Conservation (phyloP, 2,329 filamentous ascomycete genomes). For the Rhytidhysteron rufulum region DNA sequence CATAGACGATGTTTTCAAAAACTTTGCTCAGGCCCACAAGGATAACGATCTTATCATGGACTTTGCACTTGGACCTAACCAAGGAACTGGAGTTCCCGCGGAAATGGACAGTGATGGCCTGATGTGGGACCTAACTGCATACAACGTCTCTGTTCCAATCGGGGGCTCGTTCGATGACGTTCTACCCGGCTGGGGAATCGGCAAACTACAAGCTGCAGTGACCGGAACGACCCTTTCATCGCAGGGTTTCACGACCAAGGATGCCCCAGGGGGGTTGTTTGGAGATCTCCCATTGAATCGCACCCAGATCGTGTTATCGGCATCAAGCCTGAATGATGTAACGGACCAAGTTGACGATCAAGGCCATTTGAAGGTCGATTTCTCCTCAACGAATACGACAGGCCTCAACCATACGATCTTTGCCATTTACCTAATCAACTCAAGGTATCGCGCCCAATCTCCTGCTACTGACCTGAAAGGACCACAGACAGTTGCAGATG, state of each 20-base stretch:
- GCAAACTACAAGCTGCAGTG: slow-evolving; percentile 24
- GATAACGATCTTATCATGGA: slow-evolving; percentile 38
- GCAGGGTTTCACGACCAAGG: slow-evolving; percentile 4
- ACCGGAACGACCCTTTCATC: slow-evolving; percentile 9
- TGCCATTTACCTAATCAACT: slow-evolving; percentile 25
- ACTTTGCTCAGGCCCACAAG: slow-evolving; percentile 20
- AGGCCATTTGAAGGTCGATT: slow-evolving; percentile 19
- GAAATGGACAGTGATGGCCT: slow-evolving; percentile 26
- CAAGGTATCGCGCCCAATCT: slow-evolving; percentile 26
- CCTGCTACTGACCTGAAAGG: slow-evolving; percentile 19
- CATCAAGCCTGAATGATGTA: slow-evolving; percentile 21
- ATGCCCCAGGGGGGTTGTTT: slow-evolving; percentile 12
- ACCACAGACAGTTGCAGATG: slow-evolving; percentile 12
- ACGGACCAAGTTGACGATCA: slow-evolving; percentile 18
- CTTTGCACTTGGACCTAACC: slow-evolving; percentile 40
- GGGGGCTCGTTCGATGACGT: slow-evolving; percentile 23
- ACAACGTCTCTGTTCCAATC: slow-evolving; percentile 24
- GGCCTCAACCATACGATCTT: slow-evolving; percentile 18
- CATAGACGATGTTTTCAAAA: slow-evolving; percentile 12
- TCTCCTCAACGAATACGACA: slow-evolving; percentile 5
- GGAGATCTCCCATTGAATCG: slow-evolving; percentile 12
- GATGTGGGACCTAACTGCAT: slow-evolving; percentile 24
- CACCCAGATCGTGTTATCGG: slow-evolving; percentile 16
- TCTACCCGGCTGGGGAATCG: slow-evolving; percentile 39
- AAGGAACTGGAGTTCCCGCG: slow-evolving; percentile 41